phyloP scores from a whole-genome alignment of 140 eudicot genomes.

The Anethum foeniculum region DNA sequence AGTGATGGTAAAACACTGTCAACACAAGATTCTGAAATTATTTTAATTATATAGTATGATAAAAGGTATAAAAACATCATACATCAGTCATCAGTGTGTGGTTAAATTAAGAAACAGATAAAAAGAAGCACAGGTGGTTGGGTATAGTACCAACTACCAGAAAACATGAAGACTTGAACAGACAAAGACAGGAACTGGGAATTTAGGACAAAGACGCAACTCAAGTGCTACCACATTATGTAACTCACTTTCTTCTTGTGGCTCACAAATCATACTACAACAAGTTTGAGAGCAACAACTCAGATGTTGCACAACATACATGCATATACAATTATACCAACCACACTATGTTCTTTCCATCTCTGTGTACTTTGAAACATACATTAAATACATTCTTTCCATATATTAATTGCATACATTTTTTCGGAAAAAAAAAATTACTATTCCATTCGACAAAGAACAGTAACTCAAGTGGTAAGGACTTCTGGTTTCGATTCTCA shows the following conservation, averaged over 20 bases:
- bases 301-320: not conserved
- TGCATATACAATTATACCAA: not conserved
- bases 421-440: not conserved
- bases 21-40: no score
- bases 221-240: slow-evolving; percentile 5
- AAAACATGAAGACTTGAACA: not conserved
- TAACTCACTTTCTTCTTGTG: not conserved
- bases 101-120: not conserved
- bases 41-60: not conserved
- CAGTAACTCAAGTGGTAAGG: not conserved
- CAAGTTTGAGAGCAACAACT: not conserved
- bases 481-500: no score
- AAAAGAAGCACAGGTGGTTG: not conserved
- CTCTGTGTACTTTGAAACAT: not conserved
- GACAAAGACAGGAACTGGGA: not conserved
- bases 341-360: not conserved
- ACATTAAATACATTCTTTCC: not conserved
- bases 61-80: no score
- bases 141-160: not conserved
- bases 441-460: not conserved
- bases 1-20: not conserved
- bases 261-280: not conserved
- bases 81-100: no score
- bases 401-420: not conserved
- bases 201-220: not conserved